A percentile compares a stretch with the other conserved stretches of the same genome.
Conservation (phyloP, 306 rosid species). For the Clitoria ternatea region DNA sequence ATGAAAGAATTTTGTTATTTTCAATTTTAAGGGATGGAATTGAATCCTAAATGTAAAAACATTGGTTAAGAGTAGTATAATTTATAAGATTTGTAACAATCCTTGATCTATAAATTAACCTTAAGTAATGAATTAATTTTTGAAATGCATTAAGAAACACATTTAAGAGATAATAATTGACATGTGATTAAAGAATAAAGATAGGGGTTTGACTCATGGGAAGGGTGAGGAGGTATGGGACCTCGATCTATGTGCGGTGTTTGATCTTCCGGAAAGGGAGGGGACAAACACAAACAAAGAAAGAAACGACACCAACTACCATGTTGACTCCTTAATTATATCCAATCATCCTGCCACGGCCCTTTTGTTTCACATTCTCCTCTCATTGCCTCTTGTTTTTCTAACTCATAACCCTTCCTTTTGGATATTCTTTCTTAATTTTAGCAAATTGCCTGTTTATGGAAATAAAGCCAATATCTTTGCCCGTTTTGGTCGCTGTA, state of each 20-base stretch:
- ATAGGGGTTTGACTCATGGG: neutral
- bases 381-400: no score
- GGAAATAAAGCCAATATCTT: neutral
- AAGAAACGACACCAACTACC: constrained; percentile 45
- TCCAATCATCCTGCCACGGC: constrained; percentile 58
- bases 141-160: no score
- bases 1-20: no score
- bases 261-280: constrained; percentile 21
- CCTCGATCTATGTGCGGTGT: constrained; percentile 12
- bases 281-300: constrained; percentile 32
- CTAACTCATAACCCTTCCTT: constrained; percentile 17
- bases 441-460: constrained; percentile 30
- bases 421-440: constrained; percentile 15
- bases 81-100: no score
- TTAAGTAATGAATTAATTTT: no score
- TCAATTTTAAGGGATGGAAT: no score
- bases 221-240: neutral
- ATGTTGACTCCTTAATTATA: constrained; percentile 59
- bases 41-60: no score
- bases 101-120: no score
- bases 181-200: neutral
- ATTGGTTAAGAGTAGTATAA: no score
- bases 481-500: constrained; percentile 17
- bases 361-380: no score
- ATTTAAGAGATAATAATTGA: neutral